Base-by-base conservation (phyloP, 2,329 filamentous ascomycete genomes). In the Fusarium subtropicale region DNA sequence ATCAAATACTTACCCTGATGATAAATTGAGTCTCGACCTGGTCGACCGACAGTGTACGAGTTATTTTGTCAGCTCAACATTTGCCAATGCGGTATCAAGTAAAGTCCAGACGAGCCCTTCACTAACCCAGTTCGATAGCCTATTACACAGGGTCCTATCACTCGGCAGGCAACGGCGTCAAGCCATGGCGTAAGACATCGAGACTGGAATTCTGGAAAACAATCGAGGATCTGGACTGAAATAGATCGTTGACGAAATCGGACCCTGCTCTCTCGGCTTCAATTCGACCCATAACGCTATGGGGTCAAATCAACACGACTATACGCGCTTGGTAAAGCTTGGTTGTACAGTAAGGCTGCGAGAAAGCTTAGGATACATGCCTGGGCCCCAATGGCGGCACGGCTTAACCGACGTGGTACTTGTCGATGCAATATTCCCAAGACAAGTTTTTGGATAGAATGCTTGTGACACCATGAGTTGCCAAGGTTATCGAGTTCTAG, bases 341-440 rank as follows among this genome's bases (percentile, higher is more conserved):
- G 22, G 62, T 55, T 66, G 42, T 45, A 66, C 62, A 48, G 39
- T 41, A 65, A 65, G 62, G 61, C 62, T 66, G 31, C n/a, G 47
- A 65, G 24, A 30, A 36, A 34, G 36, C 18, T 51, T 33, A 26
- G 20, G 38, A 9, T 33, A 36, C 31, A 45, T n/a, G 34, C 47
- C 48, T 41, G 24, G 33, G 31, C 54, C 53, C 47, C 61, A 65
- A 50, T 55, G 46, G 36, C 61, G 38, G 51, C 42, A 36, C 61
- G 55, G 62, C 42, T 48, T 55, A 65, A 55, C 62, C 62, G 62
- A 66, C 13, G 61, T 60, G 28, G 42, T 66, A 55, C 47, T 47
- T 12, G 34, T 39, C 24, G 47, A 39, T 20, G 16, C 61, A 55
- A 66, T 54, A 66, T 54, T 54, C 36, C 39, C 47, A 54, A 60